These are phyloP conservation scores for Westerdykella aurantiaca DNA, from an alignment of 2,329 filamentous ascomycete species.

Conservation along the genomic window DNA sequence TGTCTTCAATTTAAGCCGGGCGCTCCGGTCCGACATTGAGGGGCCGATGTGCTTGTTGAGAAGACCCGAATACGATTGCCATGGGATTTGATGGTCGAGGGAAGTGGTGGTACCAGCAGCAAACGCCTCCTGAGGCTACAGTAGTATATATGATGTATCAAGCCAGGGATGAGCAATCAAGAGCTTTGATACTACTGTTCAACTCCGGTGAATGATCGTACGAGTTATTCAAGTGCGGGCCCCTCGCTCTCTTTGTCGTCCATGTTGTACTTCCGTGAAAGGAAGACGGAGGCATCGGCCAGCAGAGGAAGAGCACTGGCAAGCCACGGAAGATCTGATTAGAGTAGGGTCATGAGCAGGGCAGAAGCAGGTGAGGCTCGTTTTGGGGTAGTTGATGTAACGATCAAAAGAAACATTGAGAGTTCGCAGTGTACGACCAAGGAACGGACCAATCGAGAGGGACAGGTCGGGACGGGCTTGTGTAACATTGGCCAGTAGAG, in stretches of 20 bases:
- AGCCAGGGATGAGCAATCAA: not conserved
- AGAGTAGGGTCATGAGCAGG: not conserved
- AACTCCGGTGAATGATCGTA: not conserved
- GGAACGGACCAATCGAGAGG: conserved; percentile 13
- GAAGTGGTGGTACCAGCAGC: not conserved
- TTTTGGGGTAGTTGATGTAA: conserved; percentile 33
- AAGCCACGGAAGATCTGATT: not conserved
- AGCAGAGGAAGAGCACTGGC: not conserved
- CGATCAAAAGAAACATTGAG: conserved; percentile 22
- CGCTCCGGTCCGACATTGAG: not conserved
- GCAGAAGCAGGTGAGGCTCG: conserved; percentile 19
- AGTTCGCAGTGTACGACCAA: conserved; percentile 22
- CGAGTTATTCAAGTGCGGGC: not conserved
- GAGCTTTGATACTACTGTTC: not conserved
- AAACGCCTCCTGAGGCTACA: not conserved
- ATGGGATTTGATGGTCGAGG: not conserved
- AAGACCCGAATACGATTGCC: not conserved
- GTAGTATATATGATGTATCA: not conserved
- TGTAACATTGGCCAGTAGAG: no score
- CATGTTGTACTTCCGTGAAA: not conserved
- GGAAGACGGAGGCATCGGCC: not conserved
- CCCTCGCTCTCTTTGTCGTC: not conserved
- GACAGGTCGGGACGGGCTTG: not conserved
- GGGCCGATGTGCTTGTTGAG: not conserved
- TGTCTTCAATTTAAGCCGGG: not conserved